These are phyloP conservation scores for Rhodotorula sp. DNA, from an alignment of 1,284 basidiomycete species.

Conservation along the genomic window DNA sequence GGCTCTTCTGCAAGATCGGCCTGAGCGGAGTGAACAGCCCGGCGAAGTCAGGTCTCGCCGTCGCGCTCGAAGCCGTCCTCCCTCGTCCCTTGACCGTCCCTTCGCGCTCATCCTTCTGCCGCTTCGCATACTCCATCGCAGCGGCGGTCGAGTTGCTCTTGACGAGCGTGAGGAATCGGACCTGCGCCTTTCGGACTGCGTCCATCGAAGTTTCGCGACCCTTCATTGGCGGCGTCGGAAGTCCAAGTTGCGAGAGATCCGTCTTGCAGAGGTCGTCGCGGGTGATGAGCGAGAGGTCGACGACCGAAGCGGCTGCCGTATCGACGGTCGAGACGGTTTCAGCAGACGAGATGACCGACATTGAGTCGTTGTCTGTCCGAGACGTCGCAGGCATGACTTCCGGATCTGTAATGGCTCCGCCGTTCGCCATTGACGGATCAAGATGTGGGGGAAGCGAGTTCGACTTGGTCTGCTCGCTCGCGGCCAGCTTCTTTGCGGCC, in stretches of 20 bases:
- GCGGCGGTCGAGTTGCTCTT: conserved; percentile 27
- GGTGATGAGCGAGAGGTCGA: neutral
- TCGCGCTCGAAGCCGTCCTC: too few species aligned
- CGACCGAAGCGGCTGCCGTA: neutral
- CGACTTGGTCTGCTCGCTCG: neutral
- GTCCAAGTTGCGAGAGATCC: conserved; percentile 6
- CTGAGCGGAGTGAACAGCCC: conserved; percentile 9
- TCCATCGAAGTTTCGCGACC: conserved; percentile 23
- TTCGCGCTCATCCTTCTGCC: neutral
- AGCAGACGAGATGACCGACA: conserved; percentile 25
- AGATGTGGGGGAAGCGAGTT: neutral
- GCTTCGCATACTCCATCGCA: conserved; percentile 7
- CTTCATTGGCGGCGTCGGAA: conserved; percentile 18
- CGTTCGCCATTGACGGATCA: too few species aligned
- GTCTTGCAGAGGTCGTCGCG: conserved; percentile 11
- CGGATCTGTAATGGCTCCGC: conserved; percentile 12
- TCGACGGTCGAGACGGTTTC: conserved; percentile 27
- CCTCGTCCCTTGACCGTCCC: neutral
- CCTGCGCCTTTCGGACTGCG: conserved; percentile 28
- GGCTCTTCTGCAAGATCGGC: conserved; percentile 19
- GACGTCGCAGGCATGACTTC: conserved; percentile 9
- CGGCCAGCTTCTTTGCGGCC: neutral
- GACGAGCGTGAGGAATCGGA: conserved; percentile 40
- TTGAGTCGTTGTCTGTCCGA: conserved; percentile 15
- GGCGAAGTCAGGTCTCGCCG: neutral